Conservation (phyloP, 176 grass and related monocot genomes). For the Aegilops sharonensis region DNA sequence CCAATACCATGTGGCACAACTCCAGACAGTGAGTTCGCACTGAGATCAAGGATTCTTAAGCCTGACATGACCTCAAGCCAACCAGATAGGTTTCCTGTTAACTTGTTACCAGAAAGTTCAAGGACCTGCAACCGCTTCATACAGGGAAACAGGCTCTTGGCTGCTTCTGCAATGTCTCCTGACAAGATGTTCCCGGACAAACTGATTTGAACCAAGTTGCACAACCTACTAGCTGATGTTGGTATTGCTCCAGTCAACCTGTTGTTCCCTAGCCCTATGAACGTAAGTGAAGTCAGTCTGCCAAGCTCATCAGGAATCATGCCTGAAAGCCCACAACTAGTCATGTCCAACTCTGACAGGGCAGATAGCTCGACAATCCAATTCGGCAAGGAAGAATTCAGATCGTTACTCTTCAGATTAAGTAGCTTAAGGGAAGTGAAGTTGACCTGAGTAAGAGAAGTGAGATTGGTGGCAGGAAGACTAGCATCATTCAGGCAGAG, state of each 20-base stretch:
- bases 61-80: conserved; percentile 31
- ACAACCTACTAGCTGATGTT: background rate
- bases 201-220: conserved; percentile 17
- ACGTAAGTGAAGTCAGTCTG: conserved; percentile 29
- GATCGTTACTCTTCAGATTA: conserved; percentile 14
- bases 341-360: conserved; percentile 35
- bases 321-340: conserved; percentile 20
- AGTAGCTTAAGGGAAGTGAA: conserved; percentile 20
- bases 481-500: conserved; percentile 27
- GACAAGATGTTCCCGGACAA: conserved; percentile 13
- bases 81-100: conserved; percentile 16
- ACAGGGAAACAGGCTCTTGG: background rate
- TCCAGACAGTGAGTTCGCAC: conserved; percentile 20
- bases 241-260: conserved; percentile 30
- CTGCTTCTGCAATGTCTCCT: conserved; percentile 9
- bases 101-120: conserved; percentile 19
- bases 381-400: conserved; percentile 18
- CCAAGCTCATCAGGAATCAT: background rate
- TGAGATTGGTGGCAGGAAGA: conserved; percentile 12
- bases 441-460: conserved; percentile 15
- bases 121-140: background rate
- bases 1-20: too few relatives aligned
- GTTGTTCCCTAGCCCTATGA: conserved; percentile 3
- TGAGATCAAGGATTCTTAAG: conserved; percentile 42
- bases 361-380: conserved; percentile 36